Conservation (phyloP, 2,329 filamentous ascomycete species). For the Fusarium pseudoanthophilum region DNA sequence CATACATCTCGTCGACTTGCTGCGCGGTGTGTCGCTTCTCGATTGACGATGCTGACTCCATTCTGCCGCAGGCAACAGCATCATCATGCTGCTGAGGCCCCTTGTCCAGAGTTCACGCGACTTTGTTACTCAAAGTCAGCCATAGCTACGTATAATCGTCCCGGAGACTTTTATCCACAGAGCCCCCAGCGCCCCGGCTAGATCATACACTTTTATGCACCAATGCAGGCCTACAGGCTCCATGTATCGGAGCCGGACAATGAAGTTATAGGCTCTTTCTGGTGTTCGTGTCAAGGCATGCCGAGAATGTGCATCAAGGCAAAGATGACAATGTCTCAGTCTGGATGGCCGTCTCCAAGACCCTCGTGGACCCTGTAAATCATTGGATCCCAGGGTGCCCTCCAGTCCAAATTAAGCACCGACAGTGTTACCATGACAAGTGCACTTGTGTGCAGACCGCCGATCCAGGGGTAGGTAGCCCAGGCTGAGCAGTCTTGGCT, state of each 20-base stretch:
- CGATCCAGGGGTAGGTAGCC: slow-evolving; percentile 38
- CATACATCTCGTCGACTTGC: slow-evolving; percentile 3
- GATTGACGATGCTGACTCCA: slow-evolving; percentile 28
- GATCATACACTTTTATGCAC: background rate
- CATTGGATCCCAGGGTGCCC: slow-evolving; percentile 30
- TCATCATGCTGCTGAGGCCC: slow-evolving; percentile 38
- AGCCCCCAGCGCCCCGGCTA: slow-evolving; percentile 29
- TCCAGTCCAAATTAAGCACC: slow-evolving; percentile 39
- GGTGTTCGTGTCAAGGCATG: slow-evolving; percentile 8
- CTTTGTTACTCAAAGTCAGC: slow-evolving; percentile 30
- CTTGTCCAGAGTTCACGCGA: slow-evolving; percentile 42
- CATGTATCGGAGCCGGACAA: slow-evolving; percentile 12
- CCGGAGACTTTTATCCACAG: slow-evolving; percentile 33
- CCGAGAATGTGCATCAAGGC: slow-evolving; percentile 5
- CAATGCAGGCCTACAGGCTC: background rate
- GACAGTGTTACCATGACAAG: slow-evolving; percentile 33
- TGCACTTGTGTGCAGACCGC: slow-evolving; percentile 36
- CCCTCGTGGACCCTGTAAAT: slow-evolving; percentile 40
- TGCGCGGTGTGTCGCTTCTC: slow-evolving; percentile 12
- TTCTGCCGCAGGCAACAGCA: slow-evolving; percentile 38
- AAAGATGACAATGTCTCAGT: slow-evolving; percentile 21
- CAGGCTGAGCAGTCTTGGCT: slow-evolving; percentile 38
- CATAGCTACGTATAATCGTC: slow-evolving; percentile 20
- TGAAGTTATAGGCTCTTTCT: slow-evolving; percentile 16
- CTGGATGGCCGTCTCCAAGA: slow-evolving; percentile 16